Conservation (phyloP, 805 yeast species). For the Lipomyces spencermartinsiae region DNA sequence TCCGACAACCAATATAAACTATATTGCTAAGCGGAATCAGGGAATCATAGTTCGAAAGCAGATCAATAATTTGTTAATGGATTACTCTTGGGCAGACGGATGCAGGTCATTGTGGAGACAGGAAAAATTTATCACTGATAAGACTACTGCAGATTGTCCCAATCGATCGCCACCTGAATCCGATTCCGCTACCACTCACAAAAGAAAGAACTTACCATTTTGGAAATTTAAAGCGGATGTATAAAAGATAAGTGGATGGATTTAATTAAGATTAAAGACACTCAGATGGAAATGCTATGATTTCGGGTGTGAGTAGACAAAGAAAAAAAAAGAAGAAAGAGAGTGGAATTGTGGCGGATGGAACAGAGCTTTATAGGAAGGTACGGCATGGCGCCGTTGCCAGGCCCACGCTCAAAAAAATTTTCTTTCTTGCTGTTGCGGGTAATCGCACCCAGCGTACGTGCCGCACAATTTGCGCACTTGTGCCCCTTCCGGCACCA, state of each 20-base stretch:
- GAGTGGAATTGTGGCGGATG: constrained; percentile 22
- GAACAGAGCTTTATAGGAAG: constrained; percentile 22
- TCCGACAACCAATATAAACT: neutral
- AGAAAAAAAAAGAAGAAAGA: constrained; percentile 44
- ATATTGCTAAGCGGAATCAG: too few relatives aligned
- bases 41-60: neutral
- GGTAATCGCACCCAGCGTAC: neutral
- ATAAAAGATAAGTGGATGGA: constrained; percentile 2
- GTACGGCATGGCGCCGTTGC: neutral
- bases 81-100: neutral
- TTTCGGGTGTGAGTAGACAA: constrained; percentile 53
- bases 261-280: constrained; percentile 24
- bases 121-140: neutral
- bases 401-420: constrained; percentile 15
- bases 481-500: neutral
- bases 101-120: too few relatives aligned
- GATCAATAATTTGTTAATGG: neutral
- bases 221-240: constrained; percentile 17
- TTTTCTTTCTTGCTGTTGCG: constrained; percentile 9
- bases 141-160: neutral
- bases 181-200: neutral
- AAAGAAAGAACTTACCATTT: constrained; percentile 43
- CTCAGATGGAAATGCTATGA: constrained; percentile 51
- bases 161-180: neutral
- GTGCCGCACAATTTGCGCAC: neutral